Conservation (phyloP, 2,329 filamentous ascomycete genomes). For the Alternaria incomplexa region DNA sequence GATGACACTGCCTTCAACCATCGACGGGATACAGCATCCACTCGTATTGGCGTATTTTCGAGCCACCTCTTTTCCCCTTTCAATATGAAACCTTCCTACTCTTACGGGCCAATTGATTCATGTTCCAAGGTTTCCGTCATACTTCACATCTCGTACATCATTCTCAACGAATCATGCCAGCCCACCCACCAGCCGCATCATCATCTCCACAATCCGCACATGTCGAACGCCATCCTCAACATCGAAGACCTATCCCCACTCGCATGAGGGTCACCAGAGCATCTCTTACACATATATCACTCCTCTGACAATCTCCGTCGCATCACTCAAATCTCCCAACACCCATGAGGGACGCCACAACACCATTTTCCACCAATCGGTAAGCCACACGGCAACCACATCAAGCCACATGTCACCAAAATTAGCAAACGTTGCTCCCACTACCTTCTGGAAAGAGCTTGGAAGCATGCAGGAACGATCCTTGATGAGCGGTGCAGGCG, state of each 20-base stretch:
- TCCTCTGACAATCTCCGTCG: not conserved
- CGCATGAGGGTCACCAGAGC: not conserved
- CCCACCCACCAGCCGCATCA: not conserved
- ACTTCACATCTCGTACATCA: not conserved
- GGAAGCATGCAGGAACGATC: not conserved
- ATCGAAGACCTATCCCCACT: not conserved
- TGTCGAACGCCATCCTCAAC: not conserved
- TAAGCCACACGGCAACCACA: not conserved
- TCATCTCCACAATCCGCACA: not conserved
- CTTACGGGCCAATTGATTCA: not conserved
- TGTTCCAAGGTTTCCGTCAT: not conserved
- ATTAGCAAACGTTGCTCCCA: not conserved
- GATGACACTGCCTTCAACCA: not conserved
- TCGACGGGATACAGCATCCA: not conserved
- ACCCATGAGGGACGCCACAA: not conserved
- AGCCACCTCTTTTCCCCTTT: not conserved
- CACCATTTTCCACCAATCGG: constrained; percentile 11
- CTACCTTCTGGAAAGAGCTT: not conserved
- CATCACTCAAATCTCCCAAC: not conserved
- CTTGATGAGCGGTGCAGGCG: not conserved
- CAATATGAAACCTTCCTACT: not conserved
- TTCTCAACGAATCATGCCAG: not conserved
- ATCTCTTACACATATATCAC: not conserved
- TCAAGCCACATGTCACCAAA: not conserved
- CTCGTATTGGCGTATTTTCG: not conserved